phyloP scores from a whole-genome alignment of 495 filamentous ascomycete genomes.

The Penicillium crystallinum region DNA sequence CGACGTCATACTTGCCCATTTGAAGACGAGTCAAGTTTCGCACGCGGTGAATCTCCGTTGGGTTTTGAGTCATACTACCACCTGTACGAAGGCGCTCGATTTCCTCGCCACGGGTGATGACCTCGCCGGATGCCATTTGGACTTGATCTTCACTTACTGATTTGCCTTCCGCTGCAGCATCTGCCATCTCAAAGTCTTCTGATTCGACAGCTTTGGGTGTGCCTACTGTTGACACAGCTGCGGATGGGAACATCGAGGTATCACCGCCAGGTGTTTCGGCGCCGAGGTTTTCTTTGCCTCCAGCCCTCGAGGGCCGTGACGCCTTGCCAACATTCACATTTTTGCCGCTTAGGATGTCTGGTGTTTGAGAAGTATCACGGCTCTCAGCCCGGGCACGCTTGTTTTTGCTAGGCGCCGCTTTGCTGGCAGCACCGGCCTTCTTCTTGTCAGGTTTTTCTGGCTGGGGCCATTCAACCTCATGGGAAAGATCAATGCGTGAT shows the following conservation, averaged over 20 bases:
- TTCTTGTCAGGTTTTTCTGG: conserved; percentile 69
- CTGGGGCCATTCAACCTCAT: conserved; percentile 72
- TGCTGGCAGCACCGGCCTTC: conserved; percentile 44
- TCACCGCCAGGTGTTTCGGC: conserved; percentile 33
- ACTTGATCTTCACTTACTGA: conserved; percentile 33
- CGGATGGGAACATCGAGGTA: conserved; percentile 39
- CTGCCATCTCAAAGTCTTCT: conserved; percentile 61
- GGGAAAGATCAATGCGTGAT: conserved; percentile 71
- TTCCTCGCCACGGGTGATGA: conserved; percentile 82
- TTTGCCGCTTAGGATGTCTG: conserved; percentile 50
- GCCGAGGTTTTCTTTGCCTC: conserved; percentile 57
- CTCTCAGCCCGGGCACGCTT: conserved; percentile 45
- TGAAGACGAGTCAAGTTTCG: conserved; percentile 89
- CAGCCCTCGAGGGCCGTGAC: conserved; percentile 50
- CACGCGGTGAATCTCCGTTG: conserved; percentile 92
- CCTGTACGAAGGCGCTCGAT: conserved; percentile 90
- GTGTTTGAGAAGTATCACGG: conserved; percentile 55
- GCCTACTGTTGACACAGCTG: conserved; percentile 44
- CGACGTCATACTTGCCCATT: conserved; percentile 86
- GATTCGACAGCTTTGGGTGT: conserved; percentile 52
- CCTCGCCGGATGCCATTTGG: conserved; percentile 33
- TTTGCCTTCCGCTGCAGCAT: conserved; percentile 46
- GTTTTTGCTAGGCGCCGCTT: conserved; percentile 47
- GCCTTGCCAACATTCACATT: conserved; percentile 44
- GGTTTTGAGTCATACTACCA: conserved; percentile 98